Conservation (phyloP, 306 rosid genomes). For the Prinsepia uniflora region DNA sequence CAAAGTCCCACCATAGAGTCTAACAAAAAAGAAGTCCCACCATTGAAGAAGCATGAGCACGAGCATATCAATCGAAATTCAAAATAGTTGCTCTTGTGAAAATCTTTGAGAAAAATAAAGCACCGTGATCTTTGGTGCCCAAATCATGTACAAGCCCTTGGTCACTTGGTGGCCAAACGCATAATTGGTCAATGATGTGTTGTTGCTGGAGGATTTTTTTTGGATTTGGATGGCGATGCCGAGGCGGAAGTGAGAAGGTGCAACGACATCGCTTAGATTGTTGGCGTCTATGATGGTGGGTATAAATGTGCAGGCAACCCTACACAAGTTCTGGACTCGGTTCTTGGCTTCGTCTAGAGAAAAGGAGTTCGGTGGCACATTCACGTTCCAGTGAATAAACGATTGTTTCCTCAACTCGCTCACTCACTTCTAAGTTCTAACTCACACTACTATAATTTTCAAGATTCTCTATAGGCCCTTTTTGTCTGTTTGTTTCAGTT, state of each 20-base stretch:
- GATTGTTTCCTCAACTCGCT: constrained; percentile 35
- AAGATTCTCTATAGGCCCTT: too few relatives aligned
- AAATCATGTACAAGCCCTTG: constrained; percentile 47
- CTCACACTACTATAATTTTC: too few relatives aligned
- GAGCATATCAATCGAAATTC: constrained; percentile 20
- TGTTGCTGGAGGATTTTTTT: constrained; percentile 69
- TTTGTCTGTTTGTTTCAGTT: too few relatives aligned
- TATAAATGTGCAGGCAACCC: constrained; percentile 63
- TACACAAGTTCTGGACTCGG: constrained; percentile 76
- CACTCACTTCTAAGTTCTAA: too few relatives aligned
- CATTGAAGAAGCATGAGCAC: not conserved
- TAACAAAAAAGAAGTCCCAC: constrained; percentile 3
- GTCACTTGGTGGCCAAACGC: constrained; percentile 50
- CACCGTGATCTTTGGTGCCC: constrained; percentile 54
- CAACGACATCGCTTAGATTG: constrained; percentile 62
- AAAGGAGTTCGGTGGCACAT: constrained; percentile 81
- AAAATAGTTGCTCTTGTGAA: constrained; percentile 73
- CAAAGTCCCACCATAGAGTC: too few relatives aligned
- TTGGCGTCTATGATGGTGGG: constrained; percentile 75
- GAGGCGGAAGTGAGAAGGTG: constrained; percentile 70
- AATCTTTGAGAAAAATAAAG: constrained; percentile 62
- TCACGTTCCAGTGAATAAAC: constrained; percentile 43
- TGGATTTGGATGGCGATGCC: constrained; percentile 74
- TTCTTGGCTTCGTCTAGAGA: constrained; percentile 69
- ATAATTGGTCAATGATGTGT: constrained; percentile 81